phyloP scores from a whole-genome alignment of 495 filamentous ascomycete genomes.

The Tuber brumale region DNA sequence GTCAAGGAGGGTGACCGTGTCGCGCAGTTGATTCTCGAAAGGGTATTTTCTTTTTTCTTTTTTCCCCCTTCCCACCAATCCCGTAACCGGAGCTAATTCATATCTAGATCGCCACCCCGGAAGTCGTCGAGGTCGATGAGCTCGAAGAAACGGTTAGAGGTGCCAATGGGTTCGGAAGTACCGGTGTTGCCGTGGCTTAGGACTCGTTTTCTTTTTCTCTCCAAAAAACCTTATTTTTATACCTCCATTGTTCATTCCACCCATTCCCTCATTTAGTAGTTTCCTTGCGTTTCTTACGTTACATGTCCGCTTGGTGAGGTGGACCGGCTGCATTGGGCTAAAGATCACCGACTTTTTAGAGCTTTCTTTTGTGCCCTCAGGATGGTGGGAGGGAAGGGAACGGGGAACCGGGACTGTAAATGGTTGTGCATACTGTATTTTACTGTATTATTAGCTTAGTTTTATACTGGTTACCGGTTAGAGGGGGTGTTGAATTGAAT shows the following conservation, averaged over 20 bases:
- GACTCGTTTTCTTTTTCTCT: background rate
- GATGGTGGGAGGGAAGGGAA: background rate
- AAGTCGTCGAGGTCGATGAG: constrained; percentile 77
- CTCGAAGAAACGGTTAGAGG: constrained; percentile 86
- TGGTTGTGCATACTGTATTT: background rate
- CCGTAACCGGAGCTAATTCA: constrained; percentile 14
- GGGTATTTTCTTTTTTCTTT: constrained; percentile 45
- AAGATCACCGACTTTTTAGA: background rate
- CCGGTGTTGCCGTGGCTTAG: constrained; percentile 48
- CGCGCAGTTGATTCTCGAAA: constrained; percentile 87
- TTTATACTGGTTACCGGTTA: background rate
- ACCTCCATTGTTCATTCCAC: background rate
- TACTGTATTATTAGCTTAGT: background rate
- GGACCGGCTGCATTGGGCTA: background rate
- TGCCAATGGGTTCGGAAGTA: constrained; percentile 90
- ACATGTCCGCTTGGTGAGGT: background rate
- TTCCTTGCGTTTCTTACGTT: background rate
- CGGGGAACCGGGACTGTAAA: background rate
- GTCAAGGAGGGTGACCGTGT: constrained; percentile 81
- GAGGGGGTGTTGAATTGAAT: background rate
- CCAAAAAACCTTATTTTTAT: background rate
- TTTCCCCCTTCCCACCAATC: constrained; percentile 1
- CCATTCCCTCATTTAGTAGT: background rate
- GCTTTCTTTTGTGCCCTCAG: background rate
- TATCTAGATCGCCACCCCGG: constrained; percentile 72